A percentile compares a stretch with the other conserved stretches of the same genome.
Evolutionary conservation across 1,139 yeast genomes (phyloP).

Genomic region (Saccharomyces hybrid): DNA sequence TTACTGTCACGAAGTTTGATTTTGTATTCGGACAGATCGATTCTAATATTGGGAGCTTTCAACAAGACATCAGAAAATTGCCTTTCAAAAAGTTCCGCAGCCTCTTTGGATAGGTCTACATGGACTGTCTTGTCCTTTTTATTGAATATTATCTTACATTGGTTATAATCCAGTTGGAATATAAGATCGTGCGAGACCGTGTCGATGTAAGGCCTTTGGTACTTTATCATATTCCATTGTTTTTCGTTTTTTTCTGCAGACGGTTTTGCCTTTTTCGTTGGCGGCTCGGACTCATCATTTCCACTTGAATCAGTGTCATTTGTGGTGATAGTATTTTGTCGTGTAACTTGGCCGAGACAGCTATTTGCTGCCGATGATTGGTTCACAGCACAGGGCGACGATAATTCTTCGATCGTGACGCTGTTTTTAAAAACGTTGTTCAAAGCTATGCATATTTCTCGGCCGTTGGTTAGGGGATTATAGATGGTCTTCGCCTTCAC

Average conservation of each 20-base stretch:
- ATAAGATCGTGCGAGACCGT: conserved; percentile 44
- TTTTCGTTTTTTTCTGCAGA: conserved; percentile 6
- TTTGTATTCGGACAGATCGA: conserved; percentile 9
- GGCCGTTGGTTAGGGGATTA: conserved; percentile 43
- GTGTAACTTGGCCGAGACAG: not conserved
- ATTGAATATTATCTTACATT: conserved; percentile 25
- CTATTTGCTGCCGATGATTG: not conserved
- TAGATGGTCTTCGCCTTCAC: conserved; percentile 41
- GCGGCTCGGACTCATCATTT: conserved; percentile 3
- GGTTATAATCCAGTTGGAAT: conserved; percentile 44
- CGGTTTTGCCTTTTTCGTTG: conserved; percentile 8
- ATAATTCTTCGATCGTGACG: not conserved
- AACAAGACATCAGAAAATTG: conserved; percentile 20
- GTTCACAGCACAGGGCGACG: not conserved
- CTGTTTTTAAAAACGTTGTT: conserved; percentile 42
- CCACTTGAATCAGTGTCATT: not conserved
- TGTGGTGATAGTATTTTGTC: not conserved
- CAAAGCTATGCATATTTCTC: conserved; percentile 50
- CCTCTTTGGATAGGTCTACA: conserved; percentile 26
- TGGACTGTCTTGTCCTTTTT: conserved; percentile 27
- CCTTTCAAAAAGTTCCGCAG: conserved; percentile 26
- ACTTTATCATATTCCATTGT: conserved; percentile 30
- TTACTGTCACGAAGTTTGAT: conserved; percentile 7
- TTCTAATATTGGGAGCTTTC: conserved; percentile 7
- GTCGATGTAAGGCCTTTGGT: conserved; percentile 55